These are phyloP conservation scores for Blastocystis sp. DNA, from an alignment of 352 stramenopile species.

Conservation along the genomic window DNA sequence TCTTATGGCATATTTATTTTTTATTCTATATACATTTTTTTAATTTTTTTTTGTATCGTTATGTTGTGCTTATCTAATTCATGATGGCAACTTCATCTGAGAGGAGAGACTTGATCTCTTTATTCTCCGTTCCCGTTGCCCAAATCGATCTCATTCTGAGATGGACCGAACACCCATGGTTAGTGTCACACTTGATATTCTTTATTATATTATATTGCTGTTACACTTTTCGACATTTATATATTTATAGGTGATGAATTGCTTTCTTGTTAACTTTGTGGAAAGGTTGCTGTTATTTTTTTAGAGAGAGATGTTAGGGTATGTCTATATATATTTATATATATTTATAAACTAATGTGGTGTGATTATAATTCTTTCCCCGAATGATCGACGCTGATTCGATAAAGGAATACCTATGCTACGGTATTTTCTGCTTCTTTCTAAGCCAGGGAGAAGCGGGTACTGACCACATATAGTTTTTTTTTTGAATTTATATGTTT, in stretches of 20 bases:
- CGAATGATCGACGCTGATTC: constrained; percentile 32
- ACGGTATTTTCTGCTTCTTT: constrained; percentile 7
- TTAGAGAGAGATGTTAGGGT: not conserved
- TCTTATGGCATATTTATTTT: no score
- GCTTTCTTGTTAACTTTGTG: not conserved
- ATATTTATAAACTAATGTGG: not conserved
- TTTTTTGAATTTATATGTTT: no score
- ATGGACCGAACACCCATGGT: constrained; percentile 3
- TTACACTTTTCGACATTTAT: not conserved
- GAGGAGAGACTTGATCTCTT: constrained; percentile 25
- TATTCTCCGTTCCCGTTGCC: constrained; percentile 35
- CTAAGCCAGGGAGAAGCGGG: constrained; percentile 26
- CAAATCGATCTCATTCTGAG: constrained; percentile 21
- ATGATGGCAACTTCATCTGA: constrained; percentile 1
- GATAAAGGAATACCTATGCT: constrained; percentile 2
- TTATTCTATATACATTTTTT: no score
- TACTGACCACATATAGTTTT: constrained; percentile 10
- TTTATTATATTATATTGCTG: constrained; percentile 5
- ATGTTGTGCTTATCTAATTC: not conserved
- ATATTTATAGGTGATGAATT: not conserved
- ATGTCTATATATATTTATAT: not conserved
- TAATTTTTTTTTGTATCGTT: no score
- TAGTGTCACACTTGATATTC: constrained; percentile 16
- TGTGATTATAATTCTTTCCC: constrained; percentile 33
- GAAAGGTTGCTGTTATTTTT: not conserved